phyloP scores from a whole-genome alignment of 2,329 filamentous ascomycete species.

The Trichoderma koningii region DNA sequence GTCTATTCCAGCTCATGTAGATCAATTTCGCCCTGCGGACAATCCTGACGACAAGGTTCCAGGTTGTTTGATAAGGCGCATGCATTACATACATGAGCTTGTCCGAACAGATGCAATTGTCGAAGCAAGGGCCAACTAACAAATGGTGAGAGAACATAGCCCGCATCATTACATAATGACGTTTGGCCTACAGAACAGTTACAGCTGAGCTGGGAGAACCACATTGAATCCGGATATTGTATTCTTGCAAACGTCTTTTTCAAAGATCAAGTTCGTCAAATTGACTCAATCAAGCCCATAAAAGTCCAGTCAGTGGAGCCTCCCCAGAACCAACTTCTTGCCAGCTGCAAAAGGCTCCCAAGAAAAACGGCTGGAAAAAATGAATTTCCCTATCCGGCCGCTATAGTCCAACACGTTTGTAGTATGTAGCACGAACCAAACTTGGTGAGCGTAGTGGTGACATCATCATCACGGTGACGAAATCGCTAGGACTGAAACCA shows the following conservation, averaged over 20 bases:
- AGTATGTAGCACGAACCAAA: neutral
- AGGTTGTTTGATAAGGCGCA: neutral
- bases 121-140: too few species aligned
- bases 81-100: slow-evolving; percentile 12
- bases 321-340: too few species aligned
- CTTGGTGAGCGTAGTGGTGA: slow-evolving; percentile 23
- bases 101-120: neutral
- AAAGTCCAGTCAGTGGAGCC: neutral
- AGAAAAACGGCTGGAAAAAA: slow-evolving; percentile 8
- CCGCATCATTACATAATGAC: slow-evolving; percentile 12
- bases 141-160: neutral
- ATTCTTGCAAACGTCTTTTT: too few species aligned
- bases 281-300: neutral
- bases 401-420: too few species aligned
- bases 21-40: neutral
- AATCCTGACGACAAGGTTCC: neutral
- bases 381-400: slow-evolving; percentile 22
- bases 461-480: slow-evolving; percentile 27
- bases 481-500: slow-evolving; percentile 4
- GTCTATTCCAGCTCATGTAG: too few species aligned
- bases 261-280: slow-evolving; percentile 3
- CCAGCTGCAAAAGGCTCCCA: too few species aligned
- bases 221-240: too few species aligned
- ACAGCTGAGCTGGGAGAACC: too few species aligned
- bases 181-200: neutral